Evolutionary conservation across 176 grass and related monocot species (phyloP), one percentile per base, ranked within the genome.

Genomic region (Pontederia crassipes): DNA sequence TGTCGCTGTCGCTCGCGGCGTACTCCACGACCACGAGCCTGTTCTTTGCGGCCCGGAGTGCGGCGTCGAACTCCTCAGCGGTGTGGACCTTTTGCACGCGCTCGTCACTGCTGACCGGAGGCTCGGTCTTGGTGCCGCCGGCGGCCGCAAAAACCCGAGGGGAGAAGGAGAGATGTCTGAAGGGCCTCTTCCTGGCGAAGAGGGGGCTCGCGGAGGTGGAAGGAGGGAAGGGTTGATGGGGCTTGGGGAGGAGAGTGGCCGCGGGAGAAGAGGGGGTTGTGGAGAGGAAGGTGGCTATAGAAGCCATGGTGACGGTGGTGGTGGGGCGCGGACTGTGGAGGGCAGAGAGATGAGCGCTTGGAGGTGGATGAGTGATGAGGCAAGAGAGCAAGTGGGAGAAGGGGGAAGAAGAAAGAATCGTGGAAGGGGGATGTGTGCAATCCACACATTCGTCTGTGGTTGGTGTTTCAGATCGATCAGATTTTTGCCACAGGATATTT

Each of bases 1-100:
- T 80, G 57, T 53, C 75, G 74, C 79, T 88, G 75, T 88, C 48
- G 71, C 82, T 97, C 61, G 84, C 84, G 18, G 84, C 85, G 75
- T 91, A 97, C 77, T 97, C 93, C 29, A 97, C 93, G 58, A 97
- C 93, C 58, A 97, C 84, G 61, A 97, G 87, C 24, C 77, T 71
- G 84, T 97, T 77, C 79, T 88, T 81, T 0, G 87, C 87, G 4
- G 74, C 45, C 59, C 68, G 65, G 2, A 97, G 77, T 49, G 87
- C 87, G 15, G 28, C 58, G 63, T 91, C 92, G 51, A 97, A 80
- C 84, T 97, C 92, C 48, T 79, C 81, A 13, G 17, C n/a, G 74
- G 14, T 85, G 81, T 83, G 84, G 66, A 97, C 85, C 59, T 74
- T 65, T 55, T 71, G 51, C 69, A 85, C 82, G 28, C 78, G 81